Conservation (phyloP, 768 basidiomycete species). For the Serendipita sp. region DNA sequence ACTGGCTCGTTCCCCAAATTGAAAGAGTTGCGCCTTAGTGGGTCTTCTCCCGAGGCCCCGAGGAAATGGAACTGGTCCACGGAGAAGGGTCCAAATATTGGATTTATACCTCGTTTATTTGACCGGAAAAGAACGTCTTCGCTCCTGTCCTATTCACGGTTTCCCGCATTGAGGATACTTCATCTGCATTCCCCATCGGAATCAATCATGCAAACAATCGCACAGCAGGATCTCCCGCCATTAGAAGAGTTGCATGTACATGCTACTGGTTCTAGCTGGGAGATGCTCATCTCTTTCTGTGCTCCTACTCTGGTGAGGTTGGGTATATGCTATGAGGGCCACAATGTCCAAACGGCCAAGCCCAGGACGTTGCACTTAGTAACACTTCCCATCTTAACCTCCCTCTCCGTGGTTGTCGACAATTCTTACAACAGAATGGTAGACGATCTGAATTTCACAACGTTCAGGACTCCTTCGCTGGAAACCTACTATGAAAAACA, state of each 20-base stretch:
- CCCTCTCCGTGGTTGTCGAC: too few species aligned
- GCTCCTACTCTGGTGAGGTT: background rate
- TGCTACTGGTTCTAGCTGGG: background rate
- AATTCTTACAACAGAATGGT: too few species aligned
- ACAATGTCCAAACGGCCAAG: too few species aligned
- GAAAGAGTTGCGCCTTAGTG: background rate
- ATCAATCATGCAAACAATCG: background rate
- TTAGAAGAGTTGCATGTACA: background rate
- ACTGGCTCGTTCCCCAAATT: background rate
- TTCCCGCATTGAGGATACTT: background rate
- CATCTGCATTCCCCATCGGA: background rate
- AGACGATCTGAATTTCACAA: too few species aligned
- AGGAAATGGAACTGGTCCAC: background rate
- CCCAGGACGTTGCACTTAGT: too few species aligned
- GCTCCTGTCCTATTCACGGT: background rate
- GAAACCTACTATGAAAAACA: too few species aligned
- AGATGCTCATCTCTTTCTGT: background rate
- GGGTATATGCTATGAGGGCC: background rate
- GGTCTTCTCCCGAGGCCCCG: background rate
- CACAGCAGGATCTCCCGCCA: background rate
- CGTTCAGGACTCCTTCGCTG: too few species aligned
- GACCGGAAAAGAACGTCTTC: background rate
- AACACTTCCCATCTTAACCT: too few species aligned
- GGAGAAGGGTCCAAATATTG: too few species aligned
- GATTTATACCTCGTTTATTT: background rate